Base-by-base conservation (phyloP, 2,329 filamentous ascomycete species). In the Botrytis porri region DNA sequence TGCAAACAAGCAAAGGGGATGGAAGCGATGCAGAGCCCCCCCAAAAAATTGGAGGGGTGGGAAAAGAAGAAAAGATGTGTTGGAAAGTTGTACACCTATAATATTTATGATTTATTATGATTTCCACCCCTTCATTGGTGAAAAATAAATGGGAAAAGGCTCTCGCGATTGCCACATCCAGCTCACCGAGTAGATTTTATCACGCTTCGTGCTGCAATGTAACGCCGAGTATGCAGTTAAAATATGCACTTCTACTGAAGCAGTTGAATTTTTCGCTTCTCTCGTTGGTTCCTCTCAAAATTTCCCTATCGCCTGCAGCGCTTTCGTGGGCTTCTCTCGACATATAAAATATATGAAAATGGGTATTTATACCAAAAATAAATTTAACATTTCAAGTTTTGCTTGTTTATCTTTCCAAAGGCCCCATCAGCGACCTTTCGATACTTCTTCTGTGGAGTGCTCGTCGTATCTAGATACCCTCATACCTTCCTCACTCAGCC, bases 201-300 rank as follows among this genome's bases (percentile, higher is more conserved):
- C 71, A 70, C 71, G 71, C 71, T 70, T 69, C 60, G 29, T 35
- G 65, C 65, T 70, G 71, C 71, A 62, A n/a, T 63, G 65, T 70
- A 62, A 73, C 71, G 41, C 45, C 65, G 59, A 57, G 39, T 63
- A 70, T 45, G 54, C 57, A 45, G 29, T 39, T 57, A 18, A 67
- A 45, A 69, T 32, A 72, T 69, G 70, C 70, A 69, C 29, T 63
- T 45, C 62, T 39, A 72, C 51, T 60, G 62, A 67, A 63, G n/a
- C 8, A 43, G 41, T n/a, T 22, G 39, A 37, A 41, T 16, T 35
- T 69, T 61, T 22, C 45, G 61, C 59, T 22, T 70, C 51, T 54
- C 51, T 54, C 51, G 51, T 54, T 54, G 51, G 51, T 57, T 54
- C 22, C 20, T 32, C 20, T 32, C 20, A 9, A 43, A 39, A 29